These are phyloP conservation scores for Termitomyces sp. DNA, from an alignment of 1,284 basidiomycete genomes.

Conservation along the genomic window DNA sequence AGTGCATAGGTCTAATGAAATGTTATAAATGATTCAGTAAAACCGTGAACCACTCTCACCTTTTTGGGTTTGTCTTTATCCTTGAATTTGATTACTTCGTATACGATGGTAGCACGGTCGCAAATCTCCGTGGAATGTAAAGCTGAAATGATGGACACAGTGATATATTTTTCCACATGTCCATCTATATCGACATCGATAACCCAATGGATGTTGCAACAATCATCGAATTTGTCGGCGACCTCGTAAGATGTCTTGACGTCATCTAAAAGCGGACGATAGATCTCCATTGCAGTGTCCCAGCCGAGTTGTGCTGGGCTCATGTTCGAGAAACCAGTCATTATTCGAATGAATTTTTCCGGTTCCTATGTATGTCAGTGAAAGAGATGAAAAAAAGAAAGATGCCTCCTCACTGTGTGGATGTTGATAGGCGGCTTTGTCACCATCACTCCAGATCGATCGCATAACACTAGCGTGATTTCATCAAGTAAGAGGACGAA, in stretches of 20 bases:
- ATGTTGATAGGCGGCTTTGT: too few species aligned
- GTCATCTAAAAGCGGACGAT: not conserved
- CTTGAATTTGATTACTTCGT: slow-evolving; percentile 8
- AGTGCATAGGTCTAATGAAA: slow-evolving; percentile 4
- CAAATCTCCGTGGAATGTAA: slow-evolving; percentile 8
- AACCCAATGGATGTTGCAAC: slow-evolving; percentile 5
- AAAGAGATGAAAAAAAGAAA: too few species aligned
- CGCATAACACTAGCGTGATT: not conserved
- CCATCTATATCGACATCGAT: not conserved
- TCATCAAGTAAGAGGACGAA: not conserved
- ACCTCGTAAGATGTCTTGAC: not conserved
- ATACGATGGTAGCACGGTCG: slow-evolving; percentile 16
- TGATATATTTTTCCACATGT: not conserved
- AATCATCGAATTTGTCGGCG: not conserved
- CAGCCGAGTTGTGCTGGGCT: slow-evolving; percentile 13
- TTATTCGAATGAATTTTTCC: slow-evolving; percentile 1
- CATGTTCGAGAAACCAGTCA: slow-evolving; percentile 5
- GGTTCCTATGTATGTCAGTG: not conserved
- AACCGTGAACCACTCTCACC: not conserved
- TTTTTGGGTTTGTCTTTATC: not conserved
- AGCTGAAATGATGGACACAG: not conserved
- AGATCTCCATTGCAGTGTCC: slow-evolving; percentile 17
- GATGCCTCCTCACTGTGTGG: too few species aligned
- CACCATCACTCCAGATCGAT: not conserved
- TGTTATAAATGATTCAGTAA: not conserved